Percentiles rank a stretch among this genome's conserved stretches.
Evolutionary conservation across 805 yeast genomes (phyloP).

Genomic region (Wickerhamiella sergipiensis): DNA sequence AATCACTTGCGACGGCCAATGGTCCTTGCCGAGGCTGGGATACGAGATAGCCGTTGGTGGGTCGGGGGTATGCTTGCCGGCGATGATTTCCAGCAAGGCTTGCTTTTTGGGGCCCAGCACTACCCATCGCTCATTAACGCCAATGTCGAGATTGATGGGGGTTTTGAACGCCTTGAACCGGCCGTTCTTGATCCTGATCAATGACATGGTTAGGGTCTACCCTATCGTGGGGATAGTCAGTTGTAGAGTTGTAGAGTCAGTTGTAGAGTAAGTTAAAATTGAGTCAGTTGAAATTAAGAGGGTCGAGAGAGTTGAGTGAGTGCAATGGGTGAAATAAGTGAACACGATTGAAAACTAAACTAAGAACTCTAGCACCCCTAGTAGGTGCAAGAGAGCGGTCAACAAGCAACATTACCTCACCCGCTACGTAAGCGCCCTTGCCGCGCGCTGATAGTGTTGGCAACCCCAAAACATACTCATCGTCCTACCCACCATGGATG

Average conservation of each 20-base stretch:
- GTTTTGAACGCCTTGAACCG: conserved; percentile 22
- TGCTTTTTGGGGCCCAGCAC: conserved; percentile 43
- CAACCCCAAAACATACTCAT: not conserved
- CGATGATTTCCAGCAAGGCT: conserved; percentile 39
- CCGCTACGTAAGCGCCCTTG: not conserved
- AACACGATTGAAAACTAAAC: too few relatives aligned
- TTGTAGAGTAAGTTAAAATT: too few relatives aligned
- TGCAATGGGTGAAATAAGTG: too few relatives aligned
- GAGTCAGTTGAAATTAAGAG: too few relatives aligned
- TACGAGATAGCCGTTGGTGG: conserved; percentile 43
- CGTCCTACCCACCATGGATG: conserved; percentile 50
- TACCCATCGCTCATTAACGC: conserved; percentile 36
- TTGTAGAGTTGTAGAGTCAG: too few relatives aligned
- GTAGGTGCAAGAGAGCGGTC: too few relatives aligned
- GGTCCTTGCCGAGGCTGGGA: conserved; percentile 35
- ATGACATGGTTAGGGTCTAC: conserved; percentile 2
- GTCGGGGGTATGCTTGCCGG: conserved; percentile 38
- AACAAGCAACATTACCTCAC: not conserved
- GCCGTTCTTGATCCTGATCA: conserved; percentile 11
- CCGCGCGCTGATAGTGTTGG: not conserved
- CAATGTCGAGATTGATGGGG: conserved; percentile 31
- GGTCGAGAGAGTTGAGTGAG: too few relatives aligned
- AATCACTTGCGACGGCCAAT: conserved; percentile 34
- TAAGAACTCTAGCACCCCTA: too few relatives aligned
- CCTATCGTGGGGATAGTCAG: too few relatives aligned